phyloP scores from a whole-genome alignment of 768 basidiomycete genomes.

The Jaapia argillacea region DNA sequence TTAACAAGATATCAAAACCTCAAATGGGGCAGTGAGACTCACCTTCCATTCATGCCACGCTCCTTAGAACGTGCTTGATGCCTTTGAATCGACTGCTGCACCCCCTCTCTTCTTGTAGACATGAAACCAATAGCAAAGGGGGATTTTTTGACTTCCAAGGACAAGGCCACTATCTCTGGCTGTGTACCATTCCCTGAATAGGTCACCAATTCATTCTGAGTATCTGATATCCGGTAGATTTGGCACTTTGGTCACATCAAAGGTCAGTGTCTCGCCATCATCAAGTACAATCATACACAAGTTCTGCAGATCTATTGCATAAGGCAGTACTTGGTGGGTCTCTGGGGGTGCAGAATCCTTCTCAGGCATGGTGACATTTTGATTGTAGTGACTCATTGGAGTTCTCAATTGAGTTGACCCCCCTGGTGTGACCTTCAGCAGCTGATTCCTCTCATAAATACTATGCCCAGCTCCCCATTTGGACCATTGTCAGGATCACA shows the following conservation, averaged over 20 bases:
- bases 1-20: not conserved
- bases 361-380: no score
- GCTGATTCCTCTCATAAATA: no score
- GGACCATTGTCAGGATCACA: no score
- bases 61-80: slow-evolving; percentile 8
- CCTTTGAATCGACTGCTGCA: not conserved
- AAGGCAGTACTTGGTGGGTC: no score
- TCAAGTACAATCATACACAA: slow-evolving; percentile 3
- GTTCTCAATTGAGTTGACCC: no score
- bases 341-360: not conserved
- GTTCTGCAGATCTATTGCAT: slow-evolving; percentile 1
- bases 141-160: slow-evolving; percentile 7
- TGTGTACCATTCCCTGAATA: slow-evolving; percentile 11
- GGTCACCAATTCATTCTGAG: slow-evolving; percentile 5
- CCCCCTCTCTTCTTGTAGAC: slow-evolving; percentile 10
- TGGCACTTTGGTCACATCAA: slow-evolving; percentile 2
- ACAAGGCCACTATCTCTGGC: slow-evolving; percentile 5
- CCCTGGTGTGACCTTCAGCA: no score
- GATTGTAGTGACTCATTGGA: no score
- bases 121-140: slow-evolving; percentile 10
- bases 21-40: not conserved
- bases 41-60: slow-evolving; percentile 12
- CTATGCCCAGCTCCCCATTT: no score
- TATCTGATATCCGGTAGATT: slow-evolving; percentile 7
- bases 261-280: not conserved